Evolutionary conservation across 2,329 filamentous ascomycete species (phyloP).

Genomic region (Apiospora marii): DNA sequence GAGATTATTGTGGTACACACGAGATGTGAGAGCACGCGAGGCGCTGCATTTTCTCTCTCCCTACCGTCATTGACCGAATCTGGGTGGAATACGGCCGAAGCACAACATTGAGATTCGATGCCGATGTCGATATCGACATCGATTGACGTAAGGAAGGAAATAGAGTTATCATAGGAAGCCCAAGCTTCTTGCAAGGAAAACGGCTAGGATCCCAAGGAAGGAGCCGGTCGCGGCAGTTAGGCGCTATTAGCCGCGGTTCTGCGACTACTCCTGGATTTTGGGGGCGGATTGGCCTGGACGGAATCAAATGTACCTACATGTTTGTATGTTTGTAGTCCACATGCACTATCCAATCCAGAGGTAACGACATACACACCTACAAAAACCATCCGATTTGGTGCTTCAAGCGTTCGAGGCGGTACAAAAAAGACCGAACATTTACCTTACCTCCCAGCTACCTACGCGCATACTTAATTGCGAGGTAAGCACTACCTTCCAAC

Average conservation of each 20-base stretch:
- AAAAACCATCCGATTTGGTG: background rate
- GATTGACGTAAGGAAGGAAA: background rate
- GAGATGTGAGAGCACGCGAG: background rate
- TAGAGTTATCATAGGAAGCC: slow-evolving; percentile 2
- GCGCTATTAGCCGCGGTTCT: slow-evolving; percentile 15
- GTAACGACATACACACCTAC: background rate
- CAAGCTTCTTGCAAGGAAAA: slow-evolving; percentile 10
- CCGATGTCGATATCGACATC: background rate
- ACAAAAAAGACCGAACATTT: no score
- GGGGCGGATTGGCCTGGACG: background rate
- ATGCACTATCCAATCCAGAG: background rate
- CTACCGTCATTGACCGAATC: background rate
- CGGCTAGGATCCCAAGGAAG: slow-evolving; percentile 1
- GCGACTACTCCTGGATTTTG: background rate
- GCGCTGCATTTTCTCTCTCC: background rate
- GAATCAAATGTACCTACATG: no score
- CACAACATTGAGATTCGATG: background rate
- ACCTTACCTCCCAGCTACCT: background rate
- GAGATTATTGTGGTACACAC: slow-evolving; percentile 14
- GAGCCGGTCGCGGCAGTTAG: slow-evolving; percentile 11
- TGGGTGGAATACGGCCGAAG: background rate
- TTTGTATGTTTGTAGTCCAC: no score
- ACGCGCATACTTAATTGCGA: background rate
- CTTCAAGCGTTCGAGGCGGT: background rate
- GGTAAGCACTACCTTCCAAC: background rate